Evolutionary conservation across 108 stramenopile species (phyloP).

Genomic region (Nitzschia sp.): DNA sequence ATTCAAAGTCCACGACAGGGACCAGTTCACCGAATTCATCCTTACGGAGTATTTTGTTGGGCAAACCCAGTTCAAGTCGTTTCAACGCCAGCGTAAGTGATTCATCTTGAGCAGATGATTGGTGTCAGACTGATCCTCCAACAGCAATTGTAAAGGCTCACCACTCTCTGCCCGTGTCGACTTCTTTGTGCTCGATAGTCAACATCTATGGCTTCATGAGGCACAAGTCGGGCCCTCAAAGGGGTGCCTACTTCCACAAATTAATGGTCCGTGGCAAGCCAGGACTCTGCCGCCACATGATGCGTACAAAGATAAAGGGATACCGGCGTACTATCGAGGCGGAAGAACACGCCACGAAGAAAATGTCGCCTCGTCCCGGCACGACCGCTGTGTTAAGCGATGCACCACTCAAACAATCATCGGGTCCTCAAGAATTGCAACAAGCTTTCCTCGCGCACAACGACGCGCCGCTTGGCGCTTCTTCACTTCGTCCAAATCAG

Average conservation of each 20-base stretch:
- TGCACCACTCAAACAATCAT: neutral
- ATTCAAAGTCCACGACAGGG: slow-evolving; percentile 56
- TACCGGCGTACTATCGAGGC: neutral
- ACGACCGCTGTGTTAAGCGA: neutral
- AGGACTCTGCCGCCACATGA: slow-evolving; percentile 13
- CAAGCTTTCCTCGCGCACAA: neutral
- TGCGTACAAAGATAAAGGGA: slow-evolving; percentile 25
- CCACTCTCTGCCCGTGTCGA: neutral
- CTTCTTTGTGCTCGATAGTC: slow-evolving; percentile 5
- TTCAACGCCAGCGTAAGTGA: slow-evolving; percentile 73
- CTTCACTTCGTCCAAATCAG: too few relatives aligned
- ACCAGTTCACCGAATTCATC: slow-evolving; percentile 47
- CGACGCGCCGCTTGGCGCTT: too few relatives aligned
- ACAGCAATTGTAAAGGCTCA: neutral
- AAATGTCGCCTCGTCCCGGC: neutral
- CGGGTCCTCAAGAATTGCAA: neutral
- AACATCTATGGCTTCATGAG: slow-evolving; percentile 26
- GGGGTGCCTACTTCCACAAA: slow-evolving; percentile 17
- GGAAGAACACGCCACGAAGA: neutral
- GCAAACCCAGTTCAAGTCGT: slow-evolving; percentile 74
- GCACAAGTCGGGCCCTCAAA: neutral
- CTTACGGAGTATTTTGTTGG: slow-evolving; percentile 78
- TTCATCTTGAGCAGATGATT: neutral
- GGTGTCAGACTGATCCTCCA: neutral
- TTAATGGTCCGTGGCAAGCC: slow-evolving; percentile 26